These are phyloP conservation scores for Ophiostoma perfectum DNA, from an alignment of 2,329 filamentous ascomycete genomes.

Conservation along the genomic window DNA sequence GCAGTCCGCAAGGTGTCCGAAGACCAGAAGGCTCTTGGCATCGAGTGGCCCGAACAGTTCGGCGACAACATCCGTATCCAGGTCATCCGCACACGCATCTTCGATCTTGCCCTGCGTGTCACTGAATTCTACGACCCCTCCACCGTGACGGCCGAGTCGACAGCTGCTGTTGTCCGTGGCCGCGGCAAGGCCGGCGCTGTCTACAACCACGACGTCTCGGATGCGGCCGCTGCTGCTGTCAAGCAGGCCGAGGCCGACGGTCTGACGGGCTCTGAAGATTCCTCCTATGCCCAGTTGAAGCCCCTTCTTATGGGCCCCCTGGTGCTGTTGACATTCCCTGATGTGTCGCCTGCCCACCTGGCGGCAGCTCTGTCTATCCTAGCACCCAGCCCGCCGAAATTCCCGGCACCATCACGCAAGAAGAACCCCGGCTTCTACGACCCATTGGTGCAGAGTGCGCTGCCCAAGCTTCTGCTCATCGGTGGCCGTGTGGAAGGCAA, in stretches of 20 bases:
- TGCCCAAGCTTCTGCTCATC: slow-evolving; percentile 82
- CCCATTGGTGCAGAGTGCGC: slow-evolving; percentile 65
- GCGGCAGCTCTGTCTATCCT: slow-evolving; percentile 76
- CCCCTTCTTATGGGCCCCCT: slow-evolving; percentile 77
- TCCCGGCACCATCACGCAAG: slow-evolving; percentile 71
- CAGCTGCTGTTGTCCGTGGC: slow-evolving; percentile 28
- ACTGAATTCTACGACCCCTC: slow-evolving; percentile 72
- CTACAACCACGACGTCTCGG: slow-evolving; percentile 51
- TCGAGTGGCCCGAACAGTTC: slow-evolving; percentile 40
- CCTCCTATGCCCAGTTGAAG: slow-evolving; percentile 55
- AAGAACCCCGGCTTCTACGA: slow-evolving; percentile 80
- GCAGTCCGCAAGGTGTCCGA: slow-evolving; percentile 41
- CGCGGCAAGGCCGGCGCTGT: slow-evolving; percentile 34
- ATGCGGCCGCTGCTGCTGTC: slow-evolving; percentile 43
- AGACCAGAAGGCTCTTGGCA: slow-evolving; percentile 20
- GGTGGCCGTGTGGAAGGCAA: slow-evolving; percentile 82
- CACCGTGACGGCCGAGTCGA: slow-evolving; percentile 30
- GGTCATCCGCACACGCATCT: slow-evolving; percentile 83
- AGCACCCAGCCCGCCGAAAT: slow-evolving; percentile 62
- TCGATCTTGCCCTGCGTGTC: slow-evolving; percentile 76
- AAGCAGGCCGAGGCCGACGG: slow-evolving; percentile 30
- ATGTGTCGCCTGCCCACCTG: slow-evolving; percentile 76
- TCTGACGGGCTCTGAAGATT: slow-evolving; percentile 33
- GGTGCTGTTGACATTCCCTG: slow-evolving; percentile 72
- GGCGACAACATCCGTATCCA: slow-evolving; percentile 66